phyloP scores from a whole-genome alignment of 1,139 yeast genomes.

The Yamadazyma oceani region DNA sequence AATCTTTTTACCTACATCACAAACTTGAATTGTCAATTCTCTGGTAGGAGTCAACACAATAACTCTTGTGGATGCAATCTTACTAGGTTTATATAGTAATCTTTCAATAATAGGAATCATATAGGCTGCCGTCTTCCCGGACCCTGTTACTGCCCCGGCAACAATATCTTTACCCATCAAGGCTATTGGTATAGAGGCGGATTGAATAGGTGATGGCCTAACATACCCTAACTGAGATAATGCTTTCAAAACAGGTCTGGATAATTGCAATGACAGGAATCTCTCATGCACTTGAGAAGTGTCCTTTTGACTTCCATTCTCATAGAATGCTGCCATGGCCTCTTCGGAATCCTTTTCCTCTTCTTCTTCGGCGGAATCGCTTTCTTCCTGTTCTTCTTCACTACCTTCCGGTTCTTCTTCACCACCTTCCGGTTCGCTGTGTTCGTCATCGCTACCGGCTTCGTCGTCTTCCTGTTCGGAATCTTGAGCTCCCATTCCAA shows the following conservation, averaged over 20 bases:
- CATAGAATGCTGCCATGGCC: constrained; percentile 68
- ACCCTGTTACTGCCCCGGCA: constrained; percentile 99
- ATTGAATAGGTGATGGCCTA: constrained; percentile 90
- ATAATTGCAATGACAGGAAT: constrained; percentile 76
- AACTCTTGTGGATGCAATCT: constrained; percentile 84
- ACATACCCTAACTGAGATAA: constrained; percentile 76
- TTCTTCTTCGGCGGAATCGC: constrained; percentile 22
- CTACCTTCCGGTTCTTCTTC: constrained; percentile 21
- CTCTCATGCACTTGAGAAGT: constrained; percentile 51
- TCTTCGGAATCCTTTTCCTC: constrained; percentile 67
- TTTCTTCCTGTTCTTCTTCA: constrained; percentile 27
- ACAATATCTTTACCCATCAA: constrained; percentile 90
- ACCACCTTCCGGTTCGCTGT: constrained; percentile 20
- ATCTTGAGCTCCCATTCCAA: constrained; percentile 62
- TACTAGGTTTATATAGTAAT: constrained; percentile 82
- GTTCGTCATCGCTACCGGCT: constrained; percentile 25
- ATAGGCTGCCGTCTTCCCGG: constrained; percentile 98
- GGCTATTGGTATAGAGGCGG: constrained; percentile 91
- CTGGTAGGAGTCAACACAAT: constrained; percentile 93
- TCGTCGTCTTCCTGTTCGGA: constrained; percentile 27
- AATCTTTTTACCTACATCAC: constrained; percentile 86
- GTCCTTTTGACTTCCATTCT: constrained; percentile 38
- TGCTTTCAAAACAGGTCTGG: constrained; percentile 88
- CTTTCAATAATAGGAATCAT: constrained; percentile 95
- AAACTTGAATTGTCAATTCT: constrained; percentile 95